A percentile compares a stretch with the other conserved stretches of the same genome.
These are phyloP conservation scores for Leavenworthia alabamica DNA, from an alignment of 345 rosid species.

Conservation along the genomic window DNA sequence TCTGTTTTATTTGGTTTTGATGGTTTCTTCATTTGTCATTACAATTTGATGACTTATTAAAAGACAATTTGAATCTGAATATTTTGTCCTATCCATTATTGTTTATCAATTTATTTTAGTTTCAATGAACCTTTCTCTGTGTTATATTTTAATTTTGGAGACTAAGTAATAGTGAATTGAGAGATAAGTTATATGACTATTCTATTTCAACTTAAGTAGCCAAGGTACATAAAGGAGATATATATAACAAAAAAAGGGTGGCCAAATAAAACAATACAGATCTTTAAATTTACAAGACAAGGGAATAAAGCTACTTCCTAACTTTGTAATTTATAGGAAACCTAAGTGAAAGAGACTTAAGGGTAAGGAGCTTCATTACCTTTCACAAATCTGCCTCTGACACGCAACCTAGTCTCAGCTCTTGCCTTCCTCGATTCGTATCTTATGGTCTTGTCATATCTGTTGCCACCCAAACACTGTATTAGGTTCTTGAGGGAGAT, in stretches of 20 bases:
- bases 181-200: no score
- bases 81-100: no score
- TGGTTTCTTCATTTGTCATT: constrained; percentile 7
- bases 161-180: no score
- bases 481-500: not conserved
- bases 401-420: constrained; percentile 90
- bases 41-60: not conserved
- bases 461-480: constrained; percentile 17
- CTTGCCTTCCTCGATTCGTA: constrained; percentile 94
- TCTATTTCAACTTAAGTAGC: no score
- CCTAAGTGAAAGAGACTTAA: constrained; percentile 4
- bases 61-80: constrained; percentile 7
- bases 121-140: no score
- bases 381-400: constrained; percentile 92
- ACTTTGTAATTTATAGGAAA: constrained; percentile 1
- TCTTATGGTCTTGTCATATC: constrained; percentile 86
- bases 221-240: not conserved
- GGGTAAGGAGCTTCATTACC: constrained; percentile 47
- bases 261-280: not conserved
- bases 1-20: constrained; percentile 12
- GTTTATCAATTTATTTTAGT: no score
- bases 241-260: not conserved
- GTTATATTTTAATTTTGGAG: no score
- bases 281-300: constrained; percentile 5
- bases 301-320: not conserved